phyloP scores from a whole-genome alignment of 2,329 filamentous ascomycete genomes.

The Trichophyton equinum region DNA sequence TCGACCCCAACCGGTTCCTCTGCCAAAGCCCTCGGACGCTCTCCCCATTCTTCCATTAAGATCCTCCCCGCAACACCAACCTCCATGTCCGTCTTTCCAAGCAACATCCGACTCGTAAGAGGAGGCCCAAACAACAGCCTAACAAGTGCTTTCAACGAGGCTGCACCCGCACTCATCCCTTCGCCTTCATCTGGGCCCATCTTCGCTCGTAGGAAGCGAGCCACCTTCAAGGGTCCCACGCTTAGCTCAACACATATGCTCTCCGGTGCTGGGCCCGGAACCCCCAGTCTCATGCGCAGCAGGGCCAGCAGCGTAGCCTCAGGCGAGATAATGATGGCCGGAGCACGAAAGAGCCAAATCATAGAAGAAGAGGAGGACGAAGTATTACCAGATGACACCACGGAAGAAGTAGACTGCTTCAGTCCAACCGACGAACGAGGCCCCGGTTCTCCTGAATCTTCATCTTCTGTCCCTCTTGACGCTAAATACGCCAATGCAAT shows the following conservation, averaged over 20 bases:
- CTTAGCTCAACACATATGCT: conserved; percentile 28
- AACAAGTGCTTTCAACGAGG: conserved; percentile 27
- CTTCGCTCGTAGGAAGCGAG: conserved; percentile 35
- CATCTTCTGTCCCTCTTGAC: background rate
- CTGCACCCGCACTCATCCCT: conserved; percentile 25
- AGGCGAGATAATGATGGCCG: conserved; percentile 17
- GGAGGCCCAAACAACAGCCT: conserved; percentile 26
- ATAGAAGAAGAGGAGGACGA: conserved; percentile 35
- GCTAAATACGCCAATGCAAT: conserved; percentile 10
- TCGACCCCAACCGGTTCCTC: conserved; percentile 55
- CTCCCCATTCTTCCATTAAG: conserved; percentile 83
- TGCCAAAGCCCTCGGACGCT: conserved; percentile 40
- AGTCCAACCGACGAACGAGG: conserved; percentile 21
- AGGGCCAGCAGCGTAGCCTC: conserved; percentile 19
- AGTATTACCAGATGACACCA: conserved; percentile 19
- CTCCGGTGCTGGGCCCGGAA: conserved; percentile 22
- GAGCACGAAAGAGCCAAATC: conserved; percentile 29
- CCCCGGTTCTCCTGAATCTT: conserved; percentile 1
- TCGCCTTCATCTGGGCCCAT: conserved; percentile 33
- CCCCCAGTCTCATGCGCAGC: conserved; percentile 22
- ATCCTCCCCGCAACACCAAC: conserved; percentile 87
- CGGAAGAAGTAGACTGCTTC: conserved; percentile 33
- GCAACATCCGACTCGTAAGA: conserved; percentile 72
- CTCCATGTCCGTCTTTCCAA: conserved; percentile 57
- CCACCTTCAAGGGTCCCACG: conserved; percentile 35